Conservation (phyloP, 202 grass and related monocot species). For the Schoenoplectus triqueter region DNA sequence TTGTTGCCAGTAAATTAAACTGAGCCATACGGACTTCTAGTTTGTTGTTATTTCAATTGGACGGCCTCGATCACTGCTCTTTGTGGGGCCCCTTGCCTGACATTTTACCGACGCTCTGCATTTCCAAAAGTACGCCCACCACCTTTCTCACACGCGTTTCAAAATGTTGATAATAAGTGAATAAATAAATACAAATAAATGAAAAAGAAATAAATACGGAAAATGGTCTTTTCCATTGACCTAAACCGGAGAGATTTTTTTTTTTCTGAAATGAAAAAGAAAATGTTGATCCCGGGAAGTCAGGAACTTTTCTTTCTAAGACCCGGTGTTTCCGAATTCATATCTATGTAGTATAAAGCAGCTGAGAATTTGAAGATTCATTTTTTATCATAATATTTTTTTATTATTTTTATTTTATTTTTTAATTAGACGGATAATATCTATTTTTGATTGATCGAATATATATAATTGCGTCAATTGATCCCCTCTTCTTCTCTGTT, state of each 20-base stretch:
- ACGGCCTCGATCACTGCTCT: conserved; percentile 24
- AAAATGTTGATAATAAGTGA: neutral
- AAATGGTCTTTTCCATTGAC: neutral
- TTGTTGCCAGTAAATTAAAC: neutral
- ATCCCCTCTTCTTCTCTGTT: no score
- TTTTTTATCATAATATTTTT: no score
- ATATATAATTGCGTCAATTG: no score
- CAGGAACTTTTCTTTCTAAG: neutral
- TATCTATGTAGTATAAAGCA: no score
- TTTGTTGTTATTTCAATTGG: conserved; percentile 35
- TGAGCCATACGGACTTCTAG: conserved; percentile 34
- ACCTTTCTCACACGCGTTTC: neutral
- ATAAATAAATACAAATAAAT: neutral
- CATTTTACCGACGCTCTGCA: conserved; percentile 27
- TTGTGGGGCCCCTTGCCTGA: conserved; percentile 4
- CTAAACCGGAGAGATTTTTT: neutral
- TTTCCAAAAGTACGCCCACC: conserved; percentile 9
- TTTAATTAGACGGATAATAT: no score
- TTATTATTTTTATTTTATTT: no score
- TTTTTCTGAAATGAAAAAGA: neutral
- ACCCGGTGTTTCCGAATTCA: neutral
- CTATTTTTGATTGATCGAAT: no score
- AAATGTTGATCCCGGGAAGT: neutral
- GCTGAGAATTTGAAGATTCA: no score
- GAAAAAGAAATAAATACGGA: neutral